phyloP scores from a whole-genome alignment of 306 rosid genomes.

The Castanopsis chinensis region DNA sequence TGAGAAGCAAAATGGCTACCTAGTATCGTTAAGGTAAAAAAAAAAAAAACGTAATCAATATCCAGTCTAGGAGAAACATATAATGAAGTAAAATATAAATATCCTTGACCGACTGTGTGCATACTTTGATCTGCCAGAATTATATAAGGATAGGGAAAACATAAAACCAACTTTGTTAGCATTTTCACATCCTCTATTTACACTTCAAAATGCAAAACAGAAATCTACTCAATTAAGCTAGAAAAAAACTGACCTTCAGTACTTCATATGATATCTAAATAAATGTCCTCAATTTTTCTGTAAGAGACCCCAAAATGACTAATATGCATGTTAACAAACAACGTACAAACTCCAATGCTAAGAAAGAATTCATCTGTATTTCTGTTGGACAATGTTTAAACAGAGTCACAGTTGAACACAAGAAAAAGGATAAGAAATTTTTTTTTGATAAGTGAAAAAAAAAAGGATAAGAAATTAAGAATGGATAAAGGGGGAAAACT shows the following conservation, averaged over 20 bases:
- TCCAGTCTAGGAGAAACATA: not conserved
- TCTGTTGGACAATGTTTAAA: not conserved
- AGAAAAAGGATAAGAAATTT: not conserved
- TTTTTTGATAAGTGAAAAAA: too few species aligned
- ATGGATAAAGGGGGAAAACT: not conserved
- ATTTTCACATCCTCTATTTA: not conserved
- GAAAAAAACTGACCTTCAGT: not conserved
- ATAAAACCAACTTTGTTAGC: not conserved
- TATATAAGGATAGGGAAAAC: not conserved
- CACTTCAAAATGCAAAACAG: not conserved
- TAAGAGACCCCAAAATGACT: not conserved
- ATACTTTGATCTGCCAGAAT: not conserved
- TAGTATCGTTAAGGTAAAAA: constrained; percentile 33
- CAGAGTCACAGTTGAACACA: not conserved
- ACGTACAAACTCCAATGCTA: not conserved
- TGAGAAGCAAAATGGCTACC: constrained; percentile 97
- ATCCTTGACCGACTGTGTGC: not conserved
- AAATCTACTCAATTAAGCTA: not conserved
- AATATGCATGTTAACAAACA: not conserved
- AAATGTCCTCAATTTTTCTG: not conserved
- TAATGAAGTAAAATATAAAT: not conserved
- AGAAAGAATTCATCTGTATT: not conserved
- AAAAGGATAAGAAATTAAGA: not conserved
- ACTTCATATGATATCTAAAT: not conserved
- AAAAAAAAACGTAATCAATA: not conserved